These are phyloP conservation scores for Globisporangium camurandrum DNA, from an alignment of 352 stramenopile genomes.

Conservation along the genomic window DNA sequence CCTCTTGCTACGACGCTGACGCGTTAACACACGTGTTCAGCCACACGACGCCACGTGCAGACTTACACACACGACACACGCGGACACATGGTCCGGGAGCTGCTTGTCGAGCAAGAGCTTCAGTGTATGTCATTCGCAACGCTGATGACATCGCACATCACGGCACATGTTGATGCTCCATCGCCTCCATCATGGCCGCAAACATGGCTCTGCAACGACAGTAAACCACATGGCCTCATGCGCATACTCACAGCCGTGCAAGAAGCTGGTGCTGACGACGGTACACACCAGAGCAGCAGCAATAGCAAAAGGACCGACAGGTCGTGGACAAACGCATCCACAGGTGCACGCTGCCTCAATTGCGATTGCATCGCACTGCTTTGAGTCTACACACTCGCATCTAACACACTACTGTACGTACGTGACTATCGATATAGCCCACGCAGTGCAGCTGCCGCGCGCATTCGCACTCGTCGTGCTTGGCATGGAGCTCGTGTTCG, in stretches of 20 bases:
- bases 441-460: conserved; percentile 4
- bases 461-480: conserved; percentile 24
- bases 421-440: neutral
- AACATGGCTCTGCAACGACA: conserved; percentile 15
- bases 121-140: too few species aligned
- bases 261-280: conserved; percentile 2
- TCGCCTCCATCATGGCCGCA: conserved; percentile 2
- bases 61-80: neutral
- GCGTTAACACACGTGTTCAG: too few species aligned
- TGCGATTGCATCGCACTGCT: too few species aligned
- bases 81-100: neutral
- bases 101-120: neutral
- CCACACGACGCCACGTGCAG: neutral
- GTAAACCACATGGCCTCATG: conserved; percentile 23
- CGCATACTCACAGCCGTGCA: conserved; percentile 18
- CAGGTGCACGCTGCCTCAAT: too few species aligned
- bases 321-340: too few species aligned
- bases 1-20: too few species aligned
- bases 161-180: too few species aligned
- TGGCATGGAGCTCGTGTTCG: conserved; percentile 30
- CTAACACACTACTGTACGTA: too few species aligned
- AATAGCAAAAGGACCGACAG: conserved; percentile 1
- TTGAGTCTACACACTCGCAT: too few species aligned
- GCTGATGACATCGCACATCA: too few species aligned
- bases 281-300: neutral